These are phyloP conservation scores for Russula compacta DNA, from an alignment of 768 basidiomycete genomes.

Conservation along the genomic window DNA sequence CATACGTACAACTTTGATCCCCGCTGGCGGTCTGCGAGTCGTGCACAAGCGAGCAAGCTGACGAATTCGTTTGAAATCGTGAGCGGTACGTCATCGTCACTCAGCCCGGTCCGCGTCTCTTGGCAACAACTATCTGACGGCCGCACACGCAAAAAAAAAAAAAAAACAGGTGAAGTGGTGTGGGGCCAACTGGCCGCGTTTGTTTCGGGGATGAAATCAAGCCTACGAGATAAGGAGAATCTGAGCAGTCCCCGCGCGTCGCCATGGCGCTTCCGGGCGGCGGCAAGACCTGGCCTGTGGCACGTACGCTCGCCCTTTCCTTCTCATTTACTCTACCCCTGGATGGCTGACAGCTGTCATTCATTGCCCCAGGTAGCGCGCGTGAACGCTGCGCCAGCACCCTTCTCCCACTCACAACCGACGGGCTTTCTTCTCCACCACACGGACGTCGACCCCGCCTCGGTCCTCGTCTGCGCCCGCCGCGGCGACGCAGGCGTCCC, in stretches of 20 bases:
- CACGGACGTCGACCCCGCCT: constrained; percentile 6
- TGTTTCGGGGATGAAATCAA: constrained; percentile 17
- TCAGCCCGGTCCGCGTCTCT: background rate
- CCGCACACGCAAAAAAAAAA: background rate
- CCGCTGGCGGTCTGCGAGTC: constrained; percentile 5
- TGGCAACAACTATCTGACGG: background rate
- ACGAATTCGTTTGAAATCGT: constrained; percentile 9
- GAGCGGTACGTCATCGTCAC: constrained; percentile 4
- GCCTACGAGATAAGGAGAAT: background rate
- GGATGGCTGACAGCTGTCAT: background rate
- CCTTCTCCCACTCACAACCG: background rate
- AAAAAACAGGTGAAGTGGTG: constrained; percentile 15
- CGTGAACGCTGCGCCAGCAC: constrained; percentile 13
- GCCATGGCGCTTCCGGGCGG: constrained; percentile 16
- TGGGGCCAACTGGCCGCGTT: constrained; percentile 17
- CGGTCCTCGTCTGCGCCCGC: constrained; percentile 9
- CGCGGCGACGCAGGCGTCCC: constrained; percentile 1
- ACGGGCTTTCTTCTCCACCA: constrained; percentile 18
- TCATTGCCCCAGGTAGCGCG: constrained; percentile 1
- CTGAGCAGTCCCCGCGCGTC: background rate
- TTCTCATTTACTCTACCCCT: background rate
- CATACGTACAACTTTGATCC: constrained; percentile 9
- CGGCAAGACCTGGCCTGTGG: constrained; percentile 17
- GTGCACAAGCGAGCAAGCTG: constrained; percentile 1
- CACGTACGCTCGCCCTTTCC: background rate